Evolutionary conservation across 1,284 basidiomycete genomes (phyloP).

Genomic region (Papiliotrema laurentii): DNA sequence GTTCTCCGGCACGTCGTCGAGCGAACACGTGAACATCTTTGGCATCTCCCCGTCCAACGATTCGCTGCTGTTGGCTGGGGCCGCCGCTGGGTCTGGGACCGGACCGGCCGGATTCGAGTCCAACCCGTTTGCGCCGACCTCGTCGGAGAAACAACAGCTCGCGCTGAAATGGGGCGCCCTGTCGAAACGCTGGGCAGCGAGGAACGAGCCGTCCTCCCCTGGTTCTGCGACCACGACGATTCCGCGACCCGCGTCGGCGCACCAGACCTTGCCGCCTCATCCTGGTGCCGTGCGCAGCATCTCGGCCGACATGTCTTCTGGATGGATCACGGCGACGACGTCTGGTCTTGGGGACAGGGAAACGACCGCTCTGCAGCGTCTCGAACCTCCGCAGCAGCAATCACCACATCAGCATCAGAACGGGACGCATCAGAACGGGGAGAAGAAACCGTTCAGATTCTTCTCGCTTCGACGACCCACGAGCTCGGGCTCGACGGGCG

Average conservation of each 20-base stretch:
- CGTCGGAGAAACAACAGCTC: conserved; percentile 25
- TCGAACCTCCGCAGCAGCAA: background rate
- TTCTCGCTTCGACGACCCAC: conserved; percentile 30
- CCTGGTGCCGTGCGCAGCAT: background rate
- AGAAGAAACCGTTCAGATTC: conserved; percentile 31
- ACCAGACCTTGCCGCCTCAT: background rate
- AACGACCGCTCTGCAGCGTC: too few species aligned
- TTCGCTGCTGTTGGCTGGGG: conserved; percentile 15
- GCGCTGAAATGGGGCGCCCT: conserved; percentile 37
- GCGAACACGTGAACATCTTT: conserved; percentile 17
- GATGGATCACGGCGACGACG: background rate
- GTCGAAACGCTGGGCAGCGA: conserved; percentile 11
- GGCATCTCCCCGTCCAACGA: conserved; percentile 25
- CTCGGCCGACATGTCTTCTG: background rate
- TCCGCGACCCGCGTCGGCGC: background rate
- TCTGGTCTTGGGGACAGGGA: background rate
- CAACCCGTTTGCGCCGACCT: conserved; percentile 31
- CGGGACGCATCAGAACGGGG: too few species aligned
- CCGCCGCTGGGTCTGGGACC: too few species aligned
- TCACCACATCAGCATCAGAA: too few species aligned
- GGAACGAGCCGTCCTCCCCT: background rate
- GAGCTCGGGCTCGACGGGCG: background rate
- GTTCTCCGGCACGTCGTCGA: conserved; percentile 21
- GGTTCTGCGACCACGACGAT: too few species aligned
- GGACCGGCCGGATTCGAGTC: conserved; percentile 16